These are phyloP conservation scores for Oenanthe javanica DNA, from an alignment of 140 eudicot genomes.

Conservation along the genomic window DNA sequence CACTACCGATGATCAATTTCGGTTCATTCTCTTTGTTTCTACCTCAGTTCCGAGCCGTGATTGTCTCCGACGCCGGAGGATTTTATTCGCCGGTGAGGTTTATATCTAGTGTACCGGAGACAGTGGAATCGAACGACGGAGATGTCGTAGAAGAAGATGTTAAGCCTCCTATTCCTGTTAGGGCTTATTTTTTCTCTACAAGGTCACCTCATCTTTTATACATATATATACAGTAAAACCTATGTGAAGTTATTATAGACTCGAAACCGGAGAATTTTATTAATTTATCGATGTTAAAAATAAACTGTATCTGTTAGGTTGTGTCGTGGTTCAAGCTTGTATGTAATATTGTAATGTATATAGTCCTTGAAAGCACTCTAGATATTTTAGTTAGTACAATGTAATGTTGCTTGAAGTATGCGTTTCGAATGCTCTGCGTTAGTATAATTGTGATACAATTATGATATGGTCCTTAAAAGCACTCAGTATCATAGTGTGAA, in stretches of 20 bases:
- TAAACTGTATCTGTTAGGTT: no score
- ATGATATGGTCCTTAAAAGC: not conserved
- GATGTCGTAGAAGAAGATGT: conserved; percentile 27
- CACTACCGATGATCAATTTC: not conserved
- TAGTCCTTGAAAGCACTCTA: not conserved
- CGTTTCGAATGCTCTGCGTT: not conserved
- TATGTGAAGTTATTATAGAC: not conserved
- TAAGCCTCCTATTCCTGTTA: conserved; percentile 59
- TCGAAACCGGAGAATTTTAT: not conserved
- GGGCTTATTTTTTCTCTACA: conserved; percentile 89
- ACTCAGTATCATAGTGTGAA: not conserved
- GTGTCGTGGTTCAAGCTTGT: no score
- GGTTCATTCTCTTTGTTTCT: not conserved
- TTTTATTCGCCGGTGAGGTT: conserved; percentile 23
- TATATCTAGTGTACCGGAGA: conserved; percentile 30
- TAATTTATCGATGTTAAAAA: not conserved
- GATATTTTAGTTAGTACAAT: not conserved
- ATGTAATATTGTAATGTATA: not conserved
- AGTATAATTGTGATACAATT: not conserved
- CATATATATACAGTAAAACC: not conserved
- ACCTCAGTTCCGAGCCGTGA: conserved; percentile 20
- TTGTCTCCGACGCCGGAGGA: conserved; percentile 8
- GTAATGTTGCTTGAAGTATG: not conserved
- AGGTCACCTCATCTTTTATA: conserved; percentile 30
- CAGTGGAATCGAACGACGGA: conserved; percentile 41